Percentiles rank a stretch among this genome's conserved stretches.
Conservation (phyloP, 768 basidiomycete species). For the Amanita jacksonii region DNA sequence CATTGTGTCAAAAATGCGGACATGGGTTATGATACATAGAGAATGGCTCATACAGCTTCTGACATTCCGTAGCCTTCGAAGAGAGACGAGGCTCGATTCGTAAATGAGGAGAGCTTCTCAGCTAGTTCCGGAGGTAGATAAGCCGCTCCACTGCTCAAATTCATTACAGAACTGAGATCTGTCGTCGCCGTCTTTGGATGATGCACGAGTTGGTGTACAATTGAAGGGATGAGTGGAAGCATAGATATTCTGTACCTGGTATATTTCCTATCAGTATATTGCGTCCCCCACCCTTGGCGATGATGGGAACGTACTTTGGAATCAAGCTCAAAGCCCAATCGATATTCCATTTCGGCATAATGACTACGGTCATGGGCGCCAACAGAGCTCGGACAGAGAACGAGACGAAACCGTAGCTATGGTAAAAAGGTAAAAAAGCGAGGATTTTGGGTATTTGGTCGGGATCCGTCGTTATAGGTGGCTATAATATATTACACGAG, state of each 20-base stretch:
- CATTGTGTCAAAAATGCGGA: neutral
- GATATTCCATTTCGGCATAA: conserved; percentile 55
- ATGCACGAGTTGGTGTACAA: conserved; percentile 55
- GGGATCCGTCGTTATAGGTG: conserved; percentile 28
- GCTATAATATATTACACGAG: conserved; percentile 17
- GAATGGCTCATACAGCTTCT: conserved; percentile 38
- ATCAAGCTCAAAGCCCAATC: neutral
- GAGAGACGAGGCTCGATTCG: no score
- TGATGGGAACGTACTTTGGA: neutral
- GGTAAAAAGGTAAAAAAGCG: conserved; percentile 60
- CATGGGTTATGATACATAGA: neutral
- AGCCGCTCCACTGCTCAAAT: conserved; percentile 48
- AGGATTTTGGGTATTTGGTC: conserved; percentile 39
- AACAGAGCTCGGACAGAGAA: conserved; percentile 41
- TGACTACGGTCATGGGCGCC: conserved; percentile 34
- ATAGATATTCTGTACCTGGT: conserved; percentile 45
- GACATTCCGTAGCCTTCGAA: conserved; percentile 61
- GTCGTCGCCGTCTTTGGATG: conserved; percentile 37
- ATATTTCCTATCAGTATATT: neutral
- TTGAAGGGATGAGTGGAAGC: conserved; percentile 49
- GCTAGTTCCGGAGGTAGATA: conserved; percentile 53
- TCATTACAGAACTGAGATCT: conserved; percentile 43
- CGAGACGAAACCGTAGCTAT: conserved; percentile 52
- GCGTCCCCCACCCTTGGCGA: no score
- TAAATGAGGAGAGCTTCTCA: conserved; percentile 26